Evolutionary conservation across 768 basidiomycete genomes (phyloP), one percentile per base, ranked within the genome.

Genomic region (Gelatoporia subvermispora): DNA sequence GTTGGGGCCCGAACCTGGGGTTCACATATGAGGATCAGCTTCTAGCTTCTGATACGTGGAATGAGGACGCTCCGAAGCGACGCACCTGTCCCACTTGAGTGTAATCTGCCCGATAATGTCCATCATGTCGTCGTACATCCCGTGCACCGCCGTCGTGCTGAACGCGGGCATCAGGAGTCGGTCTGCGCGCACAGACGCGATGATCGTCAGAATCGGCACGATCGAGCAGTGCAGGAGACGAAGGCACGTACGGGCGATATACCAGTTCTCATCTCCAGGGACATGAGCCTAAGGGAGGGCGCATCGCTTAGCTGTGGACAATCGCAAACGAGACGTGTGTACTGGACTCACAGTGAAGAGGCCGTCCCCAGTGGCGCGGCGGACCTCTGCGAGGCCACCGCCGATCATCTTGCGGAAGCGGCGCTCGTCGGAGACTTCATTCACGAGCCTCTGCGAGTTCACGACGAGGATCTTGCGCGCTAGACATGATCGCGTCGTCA

Each of bases 71-170:
- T 13, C 5, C 20, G 46, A 20, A 7, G 34, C 17, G 13, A 43
- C 51, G 50, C 37, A 71, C 70, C 72, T 52, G 50, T 71, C 68
- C 70, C 73, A 75, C 53, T 75, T 74, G 23, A 71, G 50, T 7
- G 72, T 53, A 21, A 77, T 65, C 56, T 76, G 75, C n/a, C 62
- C 59, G 10, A 62, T 61, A 17, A 76, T 69, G 50, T 77, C 76
- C 11, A 66, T 61, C 75, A 76, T 76, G 44, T 71, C 71, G 24
- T 69, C 68, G 48, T 74, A 70, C 71, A 78, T 76, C 46, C 61
- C 62, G 36, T 63, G 65, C 21, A 78, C 67, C 4, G 64, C 59
- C 7, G 63, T 55, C 1, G 73, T 66, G 2, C 72, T 72, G 56
- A 77, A 72, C 4, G 67, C 64, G n/a, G 71, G 71, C 60, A 68